Base-by-base conservation (phyloP, 73 alveolate species). In the Paramecium sexaurelia region DNA sequence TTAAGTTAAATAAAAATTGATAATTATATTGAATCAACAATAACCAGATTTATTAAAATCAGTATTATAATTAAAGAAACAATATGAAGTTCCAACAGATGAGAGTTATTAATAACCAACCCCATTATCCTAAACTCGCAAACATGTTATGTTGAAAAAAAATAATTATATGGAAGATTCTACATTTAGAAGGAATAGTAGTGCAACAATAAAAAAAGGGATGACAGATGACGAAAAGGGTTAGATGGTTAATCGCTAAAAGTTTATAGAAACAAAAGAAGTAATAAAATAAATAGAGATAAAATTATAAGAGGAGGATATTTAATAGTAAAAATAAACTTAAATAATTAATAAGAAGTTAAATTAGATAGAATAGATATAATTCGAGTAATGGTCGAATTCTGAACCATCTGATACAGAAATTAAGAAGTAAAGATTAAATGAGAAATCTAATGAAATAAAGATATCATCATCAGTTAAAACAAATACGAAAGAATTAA, bases 381-480 rank as follows among this genome's bases (percentile, higher is more conserved):
- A 22, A 29, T 35, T 71, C 13, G 69, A 29, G 8, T 15, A 26
- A 78, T 78, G 90, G 90, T 78, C 90, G 3, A 78, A 78, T 24
- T 78, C 90, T n/a, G 90, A 78, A n/a, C 90, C 90, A 7, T 78
- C 90, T 13, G 90, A 78, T 78, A 78, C 43, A 29, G 90, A 78
- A 41, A 19, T 78, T 26, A 78, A 78, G 19, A 78, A 45, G 22
- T 39, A 41, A 9, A 37, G 73, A 17, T 4, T 29, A 5, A 37
- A 40, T 39, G 90, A 78, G 27, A 78, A 19, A 13, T 17, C 45
- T 8, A 3, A 29, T 40, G 40, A 37, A 41, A 7, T 78, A 11
- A 78, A 45, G 29, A 3, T 73, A 73, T 17, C 68, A n/a, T n/a
- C n/a, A 13, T 29, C 15, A 11, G 45, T 17, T 5, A 78, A 78